Evolutionary conservation across 495 filamentous ascomycete genomes (phyloP).

Genomic region (Penicillium lagena): DNA sequence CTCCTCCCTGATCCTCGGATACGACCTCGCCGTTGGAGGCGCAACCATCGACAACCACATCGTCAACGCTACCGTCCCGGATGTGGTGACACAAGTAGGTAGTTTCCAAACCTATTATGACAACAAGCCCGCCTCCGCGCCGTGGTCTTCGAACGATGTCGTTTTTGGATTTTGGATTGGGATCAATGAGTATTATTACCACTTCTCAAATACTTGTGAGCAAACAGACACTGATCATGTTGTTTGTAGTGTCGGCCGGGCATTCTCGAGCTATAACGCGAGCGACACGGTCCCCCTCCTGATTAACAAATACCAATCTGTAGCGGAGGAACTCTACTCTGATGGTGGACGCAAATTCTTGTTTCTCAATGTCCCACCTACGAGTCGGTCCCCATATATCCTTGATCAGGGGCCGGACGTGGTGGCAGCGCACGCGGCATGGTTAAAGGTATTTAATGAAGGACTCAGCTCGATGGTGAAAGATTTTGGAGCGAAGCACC

Average conservation of each 20-base stretch:
- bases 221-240: background rate
- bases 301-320: conserved; percentile 50
- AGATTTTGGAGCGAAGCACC: conserved; percentile 12
- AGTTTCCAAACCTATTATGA: conserved; percentile 22
- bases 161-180: conserved; percentile 72
- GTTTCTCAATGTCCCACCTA: conserved; percentile 68
- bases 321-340: conserved; percentile 52
- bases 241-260: conserved; percentile 50
- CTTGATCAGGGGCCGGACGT: conserved; percentile 16
- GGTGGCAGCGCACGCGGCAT: conserved; percentile 17
- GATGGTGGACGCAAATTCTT: conserved; percentile 68
- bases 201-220: background rate
- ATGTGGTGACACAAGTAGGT: conserved; percentile 25
- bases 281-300: conserved; percentile 43
- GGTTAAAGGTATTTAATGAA: conserved; percentile 26
- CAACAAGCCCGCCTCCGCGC: conserved; percentile 30
- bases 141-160: conserved; percentile 54
- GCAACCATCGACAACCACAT: conserved; percentile 49
- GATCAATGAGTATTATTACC: conserved; percentile 56
- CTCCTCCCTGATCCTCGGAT: conserved; percentile 42
- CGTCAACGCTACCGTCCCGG: conserved; percentile 20
- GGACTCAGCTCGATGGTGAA: conserved; percentile 20
- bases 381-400: conserved; percentile 58
- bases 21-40: conserved; percentile 51
- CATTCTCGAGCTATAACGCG: conserved; percentile 42